Base-by-base conservation (phyloP, 345 rosid species). In the Tarenaya hassleriana region DNA sequence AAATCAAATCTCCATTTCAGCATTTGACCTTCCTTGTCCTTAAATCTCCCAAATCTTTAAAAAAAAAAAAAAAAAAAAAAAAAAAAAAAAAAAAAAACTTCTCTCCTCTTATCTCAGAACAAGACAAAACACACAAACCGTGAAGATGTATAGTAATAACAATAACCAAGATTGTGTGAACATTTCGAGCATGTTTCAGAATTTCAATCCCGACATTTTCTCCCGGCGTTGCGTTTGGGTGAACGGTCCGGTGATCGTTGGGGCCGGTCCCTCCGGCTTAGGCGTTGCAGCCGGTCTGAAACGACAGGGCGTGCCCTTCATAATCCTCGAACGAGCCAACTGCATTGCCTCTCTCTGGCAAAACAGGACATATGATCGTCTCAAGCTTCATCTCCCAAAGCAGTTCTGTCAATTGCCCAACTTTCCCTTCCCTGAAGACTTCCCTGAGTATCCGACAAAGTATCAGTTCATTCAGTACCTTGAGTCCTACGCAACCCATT, bases 311-410 rank as follows among this genome's bases (percentile, higher is more conserved):
- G 89, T 87, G 8, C 94, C 96, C 4, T 83, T 77, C 57, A 59
- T 87, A 40, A 64, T 87, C 51, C 80, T 87, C 0, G 96, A 87
- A 71, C 61, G 94, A 56, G 80, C 84, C 18, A 61, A 79, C 40
- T 79, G 87, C 69, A 71, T 87, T 60, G 96, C 96, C 49, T 84
- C 96, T 41, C 80, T 81, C 7, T 87, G 90, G 96, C 82, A 87
- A 32, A 77, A 79, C 53, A 46, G 82, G 37, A 83, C 96, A 4
- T 87, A 77, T 32, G 76, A 87, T 53, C 83, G 96, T 38, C 94
- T 87, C 60, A 81, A 77, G 67, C 94, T 87, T 60, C 96, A 84
- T 51, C 82, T 84, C 21, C 96, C 96, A 7, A 87, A 87, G 44
- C 83, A 79, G 12, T 81, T 83, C 64, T 83, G 88, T 34, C 86